phyloP scores from a whole-genome alignment of 345 rosid genomes.

The Durio zibethinus region DNA sequence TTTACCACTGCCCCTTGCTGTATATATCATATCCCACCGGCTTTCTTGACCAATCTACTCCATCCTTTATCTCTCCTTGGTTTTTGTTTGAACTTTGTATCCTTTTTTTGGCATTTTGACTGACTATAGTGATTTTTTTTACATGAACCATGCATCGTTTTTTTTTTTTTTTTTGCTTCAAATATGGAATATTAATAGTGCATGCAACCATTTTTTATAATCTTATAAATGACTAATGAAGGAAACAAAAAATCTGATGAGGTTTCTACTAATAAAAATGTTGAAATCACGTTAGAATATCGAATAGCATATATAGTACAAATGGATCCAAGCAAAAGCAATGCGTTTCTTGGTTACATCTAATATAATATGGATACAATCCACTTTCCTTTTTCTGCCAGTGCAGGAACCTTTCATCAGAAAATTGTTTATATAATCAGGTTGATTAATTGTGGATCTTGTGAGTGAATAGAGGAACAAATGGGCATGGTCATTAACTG shows the following conservation, averaged over 20 bases:
- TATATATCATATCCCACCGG: not conserved
- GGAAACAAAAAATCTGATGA: too few species aligned
- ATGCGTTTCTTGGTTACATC: not conserved
- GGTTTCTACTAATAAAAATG: too few species aligned
- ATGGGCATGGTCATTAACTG: not conserved
- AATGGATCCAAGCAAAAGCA: not conserved
- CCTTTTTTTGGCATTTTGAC: not conserved
- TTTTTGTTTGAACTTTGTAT: not conserved
- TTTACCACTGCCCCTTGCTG: not conserved
- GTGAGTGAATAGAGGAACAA: constrained; percentile 9
- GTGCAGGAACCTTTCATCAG: not conserved
- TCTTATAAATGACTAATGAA: not conserved
- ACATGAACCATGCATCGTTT: not conserved
- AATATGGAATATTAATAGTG: too few species aligned
- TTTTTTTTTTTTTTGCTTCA: too few species aligned
- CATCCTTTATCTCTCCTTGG: not conserved
- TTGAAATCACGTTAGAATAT: too few species aligned
- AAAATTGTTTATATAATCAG: not conserved
- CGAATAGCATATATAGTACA: not conserved
- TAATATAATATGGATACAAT: not conserved
- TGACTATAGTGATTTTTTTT: too few species aligned
- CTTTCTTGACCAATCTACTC: not conserved
- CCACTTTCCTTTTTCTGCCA: not conserved
- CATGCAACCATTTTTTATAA: not conserved
- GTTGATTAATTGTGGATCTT: not conserved